Conservation (phyloP, 306 rosid species). For the Prunus campanulata region DNA sequence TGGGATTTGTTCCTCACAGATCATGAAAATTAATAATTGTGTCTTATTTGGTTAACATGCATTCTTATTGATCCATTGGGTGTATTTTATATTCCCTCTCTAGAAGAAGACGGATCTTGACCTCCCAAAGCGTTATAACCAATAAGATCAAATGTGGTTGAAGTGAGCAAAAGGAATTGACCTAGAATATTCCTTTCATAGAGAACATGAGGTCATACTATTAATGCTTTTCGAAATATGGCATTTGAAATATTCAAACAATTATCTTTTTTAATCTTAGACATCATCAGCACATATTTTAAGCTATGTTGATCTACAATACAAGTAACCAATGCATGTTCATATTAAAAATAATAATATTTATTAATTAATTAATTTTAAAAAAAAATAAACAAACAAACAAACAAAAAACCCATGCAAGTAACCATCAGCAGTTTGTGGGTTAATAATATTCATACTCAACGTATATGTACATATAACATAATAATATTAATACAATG, state of each 20-base stretch:
- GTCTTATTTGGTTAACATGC: background rate
- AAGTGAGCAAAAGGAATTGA: slow-evolving; percentile 1
- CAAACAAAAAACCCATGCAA: too few species aligned
- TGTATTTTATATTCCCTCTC: background rate
- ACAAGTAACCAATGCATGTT: slow-evolving; percentile 1
- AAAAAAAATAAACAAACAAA: too few species aligned
- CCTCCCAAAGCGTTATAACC: background rate
- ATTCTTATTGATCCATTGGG: background rate
- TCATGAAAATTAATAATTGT: background rate
- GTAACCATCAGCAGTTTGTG: background rate
- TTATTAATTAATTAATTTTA: too few species aligned
- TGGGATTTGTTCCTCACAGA: slow-evolving; percentile 5
- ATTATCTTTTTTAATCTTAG: background rate
- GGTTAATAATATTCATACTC: background rate
- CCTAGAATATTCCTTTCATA: slow-evolving; percentile 7
- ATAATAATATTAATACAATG: too few species aligned
- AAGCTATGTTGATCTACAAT: slow-evolving; percentile 2
- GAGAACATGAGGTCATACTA: background rate
- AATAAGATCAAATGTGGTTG: background rate
- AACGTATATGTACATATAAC: too few species aligned
- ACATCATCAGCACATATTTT: background rate
- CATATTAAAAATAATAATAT: background rate
- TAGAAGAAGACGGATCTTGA: slow-evolving; percentile 13
- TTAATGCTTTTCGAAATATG: background rate
- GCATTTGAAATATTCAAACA: background rate